Percentiles rank a stretch among this genome's conserved stretches.
Conservation (phyloP, 164 flowering plant genomes). For the Taxillus chinensis region DNA sequence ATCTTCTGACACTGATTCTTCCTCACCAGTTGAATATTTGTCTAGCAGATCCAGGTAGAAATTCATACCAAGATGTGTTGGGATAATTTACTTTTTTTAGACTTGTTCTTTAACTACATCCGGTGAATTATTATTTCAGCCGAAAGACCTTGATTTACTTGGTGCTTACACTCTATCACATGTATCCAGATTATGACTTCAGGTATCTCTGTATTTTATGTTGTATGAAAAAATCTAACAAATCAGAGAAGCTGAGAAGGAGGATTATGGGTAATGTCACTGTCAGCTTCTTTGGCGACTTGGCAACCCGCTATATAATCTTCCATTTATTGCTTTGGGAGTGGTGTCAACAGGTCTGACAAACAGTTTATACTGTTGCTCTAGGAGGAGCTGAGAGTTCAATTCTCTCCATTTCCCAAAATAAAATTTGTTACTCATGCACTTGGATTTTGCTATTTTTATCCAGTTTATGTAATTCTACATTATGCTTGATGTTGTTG, state of each 20-base stretch:
- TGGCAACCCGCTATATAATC: constrained; percentile 81
- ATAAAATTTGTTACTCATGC: constrained; percentile 3
- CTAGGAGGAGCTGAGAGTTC: constrained; percentile 98
- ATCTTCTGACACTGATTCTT: constrained; percentile 67
- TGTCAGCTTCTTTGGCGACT: constrained; percentile 91
- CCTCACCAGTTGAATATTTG: constrained; percentile 58
- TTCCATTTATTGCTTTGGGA: constrained; percentile 47
- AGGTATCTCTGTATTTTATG: constrained; percentile 53
- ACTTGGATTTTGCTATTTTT: constrained; percentile 3
- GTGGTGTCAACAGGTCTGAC: constrained; percentile 99
- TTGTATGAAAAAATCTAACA: background rate
- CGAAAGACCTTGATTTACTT: constrained; percentile 85
- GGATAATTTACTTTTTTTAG: background rate
- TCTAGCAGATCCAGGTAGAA: constrained; percentile 69
- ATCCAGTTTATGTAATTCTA: background rate
- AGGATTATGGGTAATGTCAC: constrained; percentile 96
- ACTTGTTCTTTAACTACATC: constrained; percentile 11
- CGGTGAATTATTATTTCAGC: constrained; percentile 40
- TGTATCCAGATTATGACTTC: constrained; percentile 97
- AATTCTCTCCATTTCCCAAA: constrained; percentile 99
- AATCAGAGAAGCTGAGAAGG: constrained; percentile 13
- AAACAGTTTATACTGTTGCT: constrained; percentile 95
- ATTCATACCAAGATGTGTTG: constrained; percentile 5
- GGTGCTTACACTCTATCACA: constrained; percentile 78
- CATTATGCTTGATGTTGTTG: constrained; percentile 3